Evolutionary conservation across 106 monocot species (phyloP), one percentile per base, ranked within the genome.

Genomic region (Apostasia shenzhenica): DNA sequence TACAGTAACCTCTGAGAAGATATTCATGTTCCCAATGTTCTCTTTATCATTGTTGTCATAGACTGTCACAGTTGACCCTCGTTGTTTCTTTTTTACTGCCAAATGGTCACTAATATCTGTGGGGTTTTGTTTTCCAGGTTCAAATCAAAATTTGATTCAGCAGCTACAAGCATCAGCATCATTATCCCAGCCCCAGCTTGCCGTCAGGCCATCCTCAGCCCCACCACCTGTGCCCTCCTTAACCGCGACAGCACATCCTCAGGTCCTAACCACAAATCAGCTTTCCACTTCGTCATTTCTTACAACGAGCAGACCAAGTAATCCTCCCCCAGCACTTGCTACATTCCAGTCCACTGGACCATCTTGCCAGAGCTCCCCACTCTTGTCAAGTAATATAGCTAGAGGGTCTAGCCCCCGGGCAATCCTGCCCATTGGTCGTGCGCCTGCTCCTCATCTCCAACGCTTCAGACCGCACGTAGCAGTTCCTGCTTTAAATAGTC

Each of bases 371-470:
- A 42, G 58, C 11, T 49, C 80, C 8, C 41, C 79, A 4, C 57
- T 62, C 45, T 61, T 74, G 63, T 50, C 70, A 2, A 54, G 44
- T 4, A 75, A 42, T 49, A 37, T 38, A 9, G 45, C 46, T 26
- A 43, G 75, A 58, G 59, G 53, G n/a, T 11, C 51, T 50, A 38
- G 74, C 60, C 12, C 71, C 14, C 57, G 44, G 8, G 42, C 62
- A 54, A 76, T 53, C 67, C 41, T 50, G 14, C 76, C 83, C 26
- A 72, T 77, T 66, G 76, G 85, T 45, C 89, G 82, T 50, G 68
- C 77, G 2, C 77, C 83, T n/a, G 81, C 86, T 47, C 90, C 89
- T 53, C 89, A 90, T 68, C 74, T 90, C 43, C 78, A 76, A 5
- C 75, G 83, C 10, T 83, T 73, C 55, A 75, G 83, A 63, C 52